phyloP scores from a whole-genome alignment of 306 rosid species.

The Prunus persica region DNA sequence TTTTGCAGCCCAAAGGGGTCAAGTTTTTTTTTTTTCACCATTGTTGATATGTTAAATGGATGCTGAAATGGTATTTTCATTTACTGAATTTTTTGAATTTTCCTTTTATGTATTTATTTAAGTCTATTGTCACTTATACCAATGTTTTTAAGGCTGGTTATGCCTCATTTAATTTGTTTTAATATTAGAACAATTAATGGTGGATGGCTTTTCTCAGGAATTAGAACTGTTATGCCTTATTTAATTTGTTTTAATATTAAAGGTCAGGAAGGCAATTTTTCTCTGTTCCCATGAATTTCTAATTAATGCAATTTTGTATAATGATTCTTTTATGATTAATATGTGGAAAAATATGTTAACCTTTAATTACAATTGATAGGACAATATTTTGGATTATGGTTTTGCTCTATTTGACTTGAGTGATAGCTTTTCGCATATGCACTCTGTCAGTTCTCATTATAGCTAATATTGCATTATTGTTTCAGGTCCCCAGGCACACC shows the following conservation, averaged over 20 bases:
- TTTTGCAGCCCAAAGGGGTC: not conserved
- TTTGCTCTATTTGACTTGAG: not conserved
- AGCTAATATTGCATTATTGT: slow-evolving; percentile 28
- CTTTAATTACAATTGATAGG: not conserved
- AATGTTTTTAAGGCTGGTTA: not conserved
- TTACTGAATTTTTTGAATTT: not conserved
- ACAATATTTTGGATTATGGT: not conserved
- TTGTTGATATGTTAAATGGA: not conserved
- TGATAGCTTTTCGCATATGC: not conserved
- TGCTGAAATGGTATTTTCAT: not conserved
- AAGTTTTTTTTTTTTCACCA: not conserved
- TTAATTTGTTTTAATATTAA: not conserved
- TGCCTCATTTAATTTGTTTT: not conserved
- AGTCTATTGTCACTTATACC: not conserved
- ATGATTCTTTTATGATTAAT: not conserved
- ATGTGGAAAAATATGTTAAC: not conserved
- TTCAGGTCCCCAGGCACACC: slow-evolving; percentile 63
- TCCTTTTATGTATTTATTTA: not conserved
- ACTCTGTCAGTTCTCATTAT: not conserved
- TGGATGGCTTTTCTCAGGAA: not conserved
- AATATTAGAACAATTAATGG: not conserved
- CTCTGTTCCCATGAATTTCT: not conserved
- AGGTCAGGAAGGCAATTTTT: not conserved
- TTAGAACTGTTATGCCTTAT: not conserved
- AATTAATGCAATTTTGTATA: not conserved